These are phyloP conservation scores for Calonectria pseudoturangicola DNA, from an alignment of 2,329 filamentous ascomycete species.

Conservation along the genomic window DNA sequence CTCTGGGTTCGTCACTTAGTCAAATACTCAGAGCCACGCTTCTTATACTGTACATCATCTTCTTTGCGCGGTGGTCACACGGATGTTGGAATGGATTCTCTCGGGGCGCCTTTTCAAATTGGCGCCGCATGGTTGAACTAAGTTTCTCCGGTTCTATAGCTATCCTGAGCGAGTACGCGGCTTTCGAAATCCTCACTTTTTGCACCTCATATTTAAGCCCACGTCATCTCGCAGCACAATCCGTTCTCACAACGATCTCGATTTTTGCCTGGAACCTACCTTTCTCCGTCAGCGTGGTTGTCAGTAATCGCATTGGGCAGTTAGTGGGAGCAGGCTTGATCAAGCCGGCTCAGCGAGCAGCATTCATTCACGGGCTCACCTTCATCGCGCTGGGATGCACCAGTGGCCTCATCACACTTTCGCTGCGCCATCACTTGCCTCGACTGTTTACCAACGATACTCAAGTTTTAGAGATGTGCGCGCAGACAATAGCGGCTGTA, in stretches of 20 bases:
- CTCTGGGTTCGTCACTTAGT: conserved; percentile 8
- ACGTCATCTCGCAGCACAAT: conserved; percentile 1
- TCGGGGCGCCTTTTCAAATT: not conserved
- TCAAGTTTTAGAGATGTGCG: not conserved
- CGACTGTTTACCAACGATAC: not conserved
- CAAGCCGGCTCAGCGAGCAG: not conserved
- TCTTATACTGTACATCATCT: not conserved
- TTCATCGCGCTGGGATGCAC: not conserved
- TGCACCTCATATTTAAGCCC: conserved; percentile 6
- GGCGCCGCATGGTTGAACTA: conserved; percentile 3
- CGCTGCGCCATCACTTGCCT: not conserved
- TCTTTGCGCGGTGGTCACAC: not conserved
- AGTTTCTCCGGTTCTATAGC: conserved; percentile 6
- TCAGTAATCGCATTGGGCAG: conserved; percentile 12
- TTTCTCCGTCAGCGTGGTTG: not conserved
- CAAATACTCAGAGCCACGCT: not conserved
- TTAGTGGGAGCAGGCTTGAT: not conserved
- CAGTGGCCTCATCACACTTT: conserved; percentile 4
- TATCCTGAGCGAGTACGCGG: conserved; percentile 12
- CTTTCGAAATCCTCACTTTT: conserved; percentile 8
- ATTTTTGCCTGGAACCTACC: not conserved
- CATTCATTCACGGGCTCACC: conserved; percentile 7
- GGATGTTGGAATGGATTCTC: conserved; percentile 12
- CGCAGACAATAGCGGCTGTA: not conserved
- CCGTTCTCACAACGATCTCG: conserved; percentile 10